Evolutionary conservation across 805 yeast species (phyloP).

Genomic region (Saturnispora halmiae): DNA sequence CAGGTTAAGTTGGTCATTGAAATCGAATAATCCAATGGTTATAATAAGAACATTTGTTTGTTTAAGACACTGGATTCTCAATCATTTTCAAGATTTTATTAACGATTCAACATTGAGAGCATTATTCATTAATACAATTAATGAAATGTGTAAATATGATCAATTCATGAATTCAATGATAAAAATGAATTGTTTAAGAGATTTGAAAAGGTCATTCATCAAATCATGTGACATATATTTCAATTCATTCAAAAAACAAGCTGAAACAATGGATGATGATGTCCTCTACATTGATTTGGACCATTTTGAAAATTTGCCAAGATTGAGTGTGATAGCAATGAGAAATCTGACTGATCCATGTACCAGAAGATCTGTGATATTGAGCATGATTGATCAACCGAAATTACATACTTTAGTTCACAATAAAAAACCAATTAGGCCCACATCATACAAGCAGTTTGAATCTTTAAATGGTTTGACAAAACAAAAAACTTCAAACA

Average conservation of each 20-base stretch:
- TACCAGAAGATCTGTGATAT: conserved; percentile 33
- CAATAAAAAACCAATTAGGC: background rate
- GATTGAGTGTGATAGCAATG: conserved; percentile 32
- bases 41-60: conserved; percentile 78
- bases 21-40: conserved; percentile 37
- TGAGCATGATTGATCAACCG: conserved; percentile 25
- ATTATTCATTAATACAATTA: conserved; percentile 34
- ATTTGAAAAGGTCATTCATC: conserved; percentile 28
- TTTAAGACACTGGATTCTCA: conserved; percentile 81
- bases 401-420: conserved; percentile 3
- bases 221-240: conserved; percentile 28
- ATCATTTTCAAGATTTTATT: conserved; percentile 78
- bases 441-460: background rate
- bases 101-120: conserved; percentile 39
- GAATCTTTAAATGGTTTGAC: background rate
- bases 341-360: conserved; percentile 32
- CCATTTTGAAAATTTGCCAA: conserved; percentile 9
- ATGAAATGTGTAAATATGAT: conserved; percentile 28
- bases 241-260: conserved; percentile 14
- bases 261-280: too few relatives aligned
- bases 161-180: conserved; percentile 13
- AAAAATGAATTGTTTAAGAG: conserved; percentile 24
- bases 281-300: conserved; percentile 13
- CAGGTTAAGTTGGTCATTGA: conserved; percentile 66
- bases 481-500: background rate